Conservation (phyloP, 139 green algal species). For the Pseudopediastrum boryanum region DNA sequence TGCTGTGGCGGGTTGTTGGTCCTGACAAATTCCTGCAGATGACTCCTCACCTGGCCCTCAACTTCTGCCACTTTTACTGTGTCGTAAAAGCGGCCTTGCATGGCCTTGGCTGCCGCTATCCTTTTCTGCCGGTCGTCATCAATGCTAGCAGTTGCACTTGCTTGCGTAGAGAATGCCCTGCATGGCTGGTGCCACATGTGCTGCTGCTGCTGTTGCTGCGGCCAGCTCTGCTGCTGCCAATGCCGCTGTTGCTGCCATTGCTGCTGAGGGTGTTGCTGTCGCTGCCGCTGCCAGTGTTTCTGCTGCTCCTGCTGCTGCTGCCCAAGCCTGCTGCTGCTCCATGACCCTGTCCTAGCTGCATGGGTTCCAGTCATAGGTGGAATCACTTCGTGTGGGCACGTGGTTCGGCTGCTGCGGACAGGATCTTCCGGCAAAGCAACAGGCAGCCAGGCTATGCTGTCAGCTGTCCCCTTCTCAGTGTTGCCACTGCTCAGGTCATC, state of each 20-base stretch:
- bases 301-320: not conserved
- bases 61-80: conserved; percentile 13
- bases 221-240: not conserved
- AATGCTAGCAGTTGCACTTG: no score
- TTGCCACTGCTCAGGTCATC: no score
- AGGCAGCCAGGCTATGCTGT: no score
- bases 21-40: no score
- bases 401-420: no score
- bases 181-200: not conserved
- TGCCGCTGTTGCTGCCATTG: not conserved
- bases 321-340: not conserved
- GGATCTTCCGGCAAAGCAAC: no score
- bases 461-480: no score
- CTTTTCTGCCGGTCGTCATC: not conserved
- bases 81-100: conserved; percentile 28
- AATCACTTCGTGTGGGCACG: no score
- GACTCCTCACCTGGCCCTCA: not conserved
- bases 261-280: not conserved
- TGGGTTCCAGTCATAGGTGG: no score
- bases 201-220: not conserved
- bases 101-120: not conserved
- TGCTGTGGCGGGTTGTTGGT: not conserved
- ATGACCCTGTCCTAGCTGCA: not conserved
- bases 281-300: not conserved
- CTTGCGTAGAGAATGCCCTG: no score